Evolutionary conservation across 257 asterid genomes (phyloP).

Genomic region (Gentiana macrophylla): DNA sequence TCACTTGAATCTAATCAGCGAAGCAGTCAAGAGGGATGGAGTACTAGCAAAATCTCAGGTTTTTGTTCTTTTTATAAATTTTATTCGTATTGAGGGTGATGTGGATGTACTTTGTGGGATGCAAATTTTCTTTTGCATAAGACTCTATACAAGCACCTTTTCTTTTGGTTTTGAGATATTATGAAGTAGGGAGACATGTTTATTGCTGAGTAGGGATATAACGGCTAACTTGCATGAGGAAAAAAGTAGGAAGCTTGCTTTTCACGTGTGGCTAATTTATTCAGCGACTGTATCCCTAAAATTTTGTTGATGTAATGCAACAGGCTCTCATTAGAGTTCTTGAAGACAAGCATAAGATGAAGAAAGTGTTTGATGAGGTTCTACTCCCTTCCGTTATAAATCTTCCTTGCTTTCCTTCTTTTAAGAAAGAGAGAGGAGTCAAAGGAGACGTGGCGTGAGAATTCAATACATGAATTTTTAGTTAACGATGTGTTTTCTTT

Average conservation of each 20-base stretch:
- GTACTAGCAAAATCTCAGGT: constrained; percentile 61
- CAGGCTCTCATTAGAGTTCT: constrained; percentile 57
- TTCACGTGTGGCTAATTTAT: no score
- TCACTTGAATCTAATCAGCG: constrained; percentile 44
- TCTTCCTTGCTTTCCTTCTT: constrained; percentile 6
- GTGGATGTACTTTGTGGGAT: no score
- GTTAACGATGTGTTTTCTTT: not conserved
- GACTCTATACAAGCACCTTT: no score
- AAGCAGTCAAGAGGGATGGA: constrained; percentile 50
- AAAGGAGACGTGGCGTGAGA: not conserved
- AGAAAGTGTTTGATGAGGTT: constrained; percentile 40
- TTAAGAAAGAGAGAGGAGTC: not conserved
- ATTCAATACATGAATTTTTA: constrained; percentile 4
- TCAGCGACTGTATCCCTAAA: not conserved
- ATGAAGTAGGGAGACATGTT: no score
- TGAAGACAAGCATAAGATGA: constrained; percentile 50
- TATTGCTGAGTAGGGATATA: no score
- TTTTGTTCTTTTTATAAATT: constrained; percentile 4
- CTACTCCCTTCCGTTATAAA: constrained; percentile 7
- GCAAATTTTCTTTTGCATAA: no score
- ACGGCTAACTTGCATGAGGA: no score
- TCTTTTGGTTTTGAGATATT: no score
- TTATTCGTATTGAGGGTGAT: no score
- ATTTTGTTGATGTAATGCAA: constrained; percentile 5
- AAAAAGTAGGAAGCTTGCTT: no score